Conservation (phyloP, 1,284 basidiomycete species). For the Fomitopsis schrenkii region DNA sequence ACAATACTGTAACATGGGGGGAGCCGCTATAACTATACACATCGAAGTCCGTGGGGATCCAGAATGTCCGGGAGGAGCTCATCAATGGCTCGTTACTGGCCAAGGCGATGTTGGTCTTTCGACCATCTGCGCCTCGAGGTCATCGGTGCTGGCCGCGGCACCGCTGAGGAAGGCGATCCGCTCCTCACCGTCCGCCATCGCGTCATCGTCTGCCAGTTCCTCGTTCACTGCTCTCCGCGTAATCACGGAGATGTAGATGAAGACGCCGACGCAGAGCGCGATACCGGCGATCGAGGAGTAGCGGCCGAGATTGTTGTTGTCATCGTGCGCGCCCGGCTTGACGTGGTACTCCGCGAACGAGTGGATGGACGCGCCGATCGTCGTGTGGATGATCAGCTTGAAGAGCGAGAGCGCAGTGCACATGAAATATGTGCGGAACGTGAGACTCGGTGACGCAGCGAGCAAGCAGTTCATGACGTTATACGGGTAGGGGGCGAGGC, state of each 20-base stretch:
- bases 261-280: constrained; percentile 68
- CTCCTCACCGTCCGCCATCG: constrained; percentile 29
- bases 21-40: neutral
- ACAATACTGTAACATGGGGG: neutral
- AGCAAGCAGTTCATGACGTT: constrained; percentile 90
- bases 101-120: constrained; percentile 27
- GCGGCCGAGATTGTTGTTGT: constrained; percentile 49
- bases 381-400: constrained; percentile 86
- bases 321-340: constrained; percentile 28
- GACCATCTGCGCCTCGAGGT: constrained; percentile 30
- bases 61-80: constrained; percentile 1
- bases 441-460: constrained; percentile 82
- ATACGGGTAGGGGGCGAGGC: constrained; percentile 80
- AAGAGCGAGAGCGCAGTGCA: constrained; percentile 82
- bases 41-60: constrained; percentile 1
- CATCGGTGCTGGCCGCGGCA: constrained; percentile 34
- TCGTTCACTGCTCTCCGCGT: constrained; percentile 80
- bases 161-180: constrained; percentile 32
- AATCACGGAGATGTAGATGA: constrained; percentile 76
- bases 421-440: constrained; percentile 69
- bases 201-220: constrained; percentile 57
- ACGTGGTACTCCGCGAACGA: constrained; percentile 72
- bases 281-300: constrained; percentile 71
- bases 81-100: constrained; percentile 9
- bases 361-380: constrained; percentile 77